These are phyloP conservation scores for Backusella australiensis DNA, from an alignment of 192 early-diverging fungal genomes.

Conservation along the genomic window DNA sequence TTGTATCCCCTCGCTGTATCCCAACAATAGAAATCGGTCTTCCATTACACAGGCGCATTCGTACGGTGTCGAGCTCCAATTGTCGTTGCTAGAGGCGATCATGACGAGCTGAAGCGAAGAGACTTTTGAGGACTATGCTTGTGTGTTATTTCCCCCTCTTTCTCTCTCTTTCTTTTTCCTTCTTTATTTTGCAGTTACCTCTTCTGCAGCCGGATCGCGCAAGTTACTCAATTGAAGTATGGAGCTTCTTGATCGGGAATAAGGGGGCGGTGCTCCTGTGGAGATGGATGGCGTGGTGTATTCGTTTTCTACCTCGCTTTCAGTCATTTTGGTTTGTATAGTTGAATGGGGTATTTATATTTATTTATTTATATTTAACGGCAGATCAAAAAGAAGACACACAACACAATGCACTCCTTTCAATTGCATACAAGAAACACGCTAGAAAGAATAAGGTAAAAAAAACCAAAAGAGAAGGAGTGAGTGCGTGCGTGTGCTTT, in stretches of 20 bases:
- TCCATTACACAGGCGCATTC: slow-evolving; percentile 26
- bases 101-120: slow-evolving; percentile 13
- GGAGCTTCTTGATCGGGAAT: slow-evolving; percentile 1
- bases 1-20: slow-evolving; percentile 22
- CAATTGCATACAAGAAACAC: not conserved
- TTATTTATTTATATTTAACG: not conserved
- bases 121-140: not conserved
- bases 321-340: not conserved
- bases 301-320: not conserved
- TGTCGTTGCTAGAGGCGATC: not conserved
- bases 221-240: not conserved
- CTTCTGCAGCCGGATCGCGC: not conserved
- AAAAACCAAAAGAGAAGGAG: not conserved
- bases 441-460: not conserved
- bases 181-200: not conserved
- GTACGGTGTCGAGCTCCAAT: slow-evolving; percentile 11
- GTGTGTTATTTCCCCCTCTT: not conserved
- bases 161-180: not conserved
- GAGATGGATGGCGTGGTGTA: not conserved
- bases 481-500: not conserved
- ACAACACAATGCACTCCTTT: not conserved
- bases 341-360: not conserved
- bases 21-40: slow-evolving; percentile 31
- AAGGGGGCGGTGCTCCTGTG: not conserved
- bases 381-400: not conserved